Conservation (phyloP, 73 alveolate genomes). For the Stentor roeselii region DNA sequence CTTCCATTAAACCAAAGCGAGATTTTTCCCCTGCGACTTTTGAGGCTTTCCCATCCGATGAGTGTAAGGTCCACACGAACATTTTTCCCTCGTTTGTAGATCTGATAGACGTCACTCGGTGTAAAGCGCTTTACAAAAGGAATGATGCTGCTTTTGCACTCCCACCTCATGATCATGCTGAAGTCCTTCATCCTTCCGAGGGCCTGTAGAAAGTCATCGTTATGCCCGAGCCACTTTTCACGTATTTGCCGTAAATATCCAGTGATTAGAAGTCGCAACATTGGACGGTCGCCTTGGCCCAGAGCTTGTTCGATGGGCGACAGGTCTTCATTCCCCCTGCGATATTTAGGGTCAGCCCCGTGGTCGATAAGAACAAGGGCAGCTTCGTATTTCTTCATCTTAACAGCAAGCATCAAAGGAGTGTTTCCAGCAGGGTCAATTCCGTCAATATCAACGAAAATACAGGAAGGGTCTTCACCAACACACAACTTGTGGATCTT, state of each 20-base stretch:
- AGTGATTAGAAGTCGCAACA: background rate
- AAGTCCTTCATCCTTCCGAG: slow-evolving; percentile 54
- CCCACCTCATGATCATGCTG: slow-evolving; percentile 45
- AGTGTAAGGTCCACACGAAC: slow-evolving; percentile 13
- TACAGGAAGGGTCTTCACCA: slow-evolving; percentile 32
- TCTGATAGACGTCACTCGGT: slow-evolving; percentile 54
- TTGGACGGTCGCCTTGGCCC: background rate
- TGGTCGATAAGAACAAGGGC: slow-evolving; percentile 58
- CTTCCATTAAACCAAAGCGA: background rate
- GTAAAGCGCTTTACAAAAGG: slow-evolving; percentile 49
- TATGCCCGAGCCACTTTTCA: slow-evolving; percentile 27
- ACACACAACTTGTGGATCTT: slow-evolving; percentile 32
- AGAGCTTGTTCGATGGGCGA: slow-evolving; percentile 27
- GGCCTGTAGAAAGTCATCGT: slow-evolving; percentile 36
- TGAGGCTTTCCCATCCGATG: slow-evolving; percentile 27
- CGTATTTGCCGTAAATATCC: slow-evolving; percentile 12
- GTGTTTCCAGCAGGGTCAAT: slow-evolving; percentile 59
- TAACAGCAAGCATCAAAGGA: slow-evolving; percentile 66
- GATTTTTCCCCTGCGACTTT: slow-evolving; percentile 3
- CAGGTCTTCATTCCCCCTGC: background rate
- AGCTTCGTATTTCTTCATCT: slow-evolving; percentile 47
- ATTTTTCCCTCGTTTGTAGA: slow-evolving; percentile 38
- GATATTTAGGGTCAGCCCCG: slow-evolving; percentile 60
- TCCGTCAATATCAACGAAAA: slow-evolving; percentile 59
- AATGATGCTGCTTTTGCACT: slow-evolving; percentile 46